A percentile compares a stretch with the other conserved stretches of the same genome.
Evolutionary conservation across 768 basidiomycete species (phyloP).

Genomic region (Boletus subparvulus): DNA sequence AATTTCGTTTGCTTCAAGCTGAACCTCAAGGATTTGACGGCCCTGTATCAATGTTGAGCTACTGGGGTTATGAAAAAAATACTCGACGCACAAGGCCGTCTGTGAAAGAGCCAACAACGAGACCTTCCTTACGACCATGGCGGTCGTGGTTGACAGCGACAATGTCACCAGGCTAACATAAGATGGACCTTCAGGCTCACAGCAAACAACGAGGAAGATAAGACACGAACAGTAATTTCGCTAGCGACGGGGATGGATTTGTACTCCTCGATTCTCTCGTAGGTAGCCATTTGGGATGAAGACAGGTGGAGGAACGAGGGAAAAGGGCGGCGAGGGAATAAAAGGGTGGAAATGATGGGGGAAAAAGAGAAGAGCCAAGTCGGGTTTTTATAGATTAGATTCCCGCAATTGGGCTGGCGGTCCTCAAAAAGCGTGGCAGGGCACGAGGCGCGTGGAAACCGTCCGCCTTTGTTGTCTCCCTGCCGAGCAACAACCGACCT

Average conservation of each 20-base stretch:
- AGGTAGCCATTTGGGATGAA: constrained; percentile 38
- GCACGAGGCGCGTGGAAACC: constrained; percentile 48
- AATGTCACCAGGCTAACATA: constrained; percentile 68
- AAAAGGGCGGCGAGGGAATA: constrained; percentile 25
- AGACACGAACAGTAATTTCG: constrained; percentile 36
- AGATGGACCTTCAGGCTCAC: constrained; percentile 2
- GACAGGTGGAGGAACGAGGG: constrained; percentile 17
- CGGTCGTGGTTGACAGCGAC: constrained; percentile 69
- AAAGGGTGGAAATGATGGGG: constrained; percentile 26
- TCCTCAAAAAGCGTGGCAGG: constrained; percentile 42
- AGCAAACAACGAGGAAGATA: neutral
- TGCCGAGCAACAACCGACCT: constrained; percentile 9
- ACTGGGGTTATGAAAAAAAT: neutral
- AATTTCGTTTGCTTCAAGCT: constrained; percentile 66
- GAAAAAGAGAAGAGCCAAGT: constrained; percentile 20
- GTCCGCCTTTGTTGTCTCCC: constrained; percentile 16
- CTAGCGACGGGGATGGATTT: constrained; percentile 27
- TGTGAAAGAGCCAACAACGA: constrained; percentile 73
- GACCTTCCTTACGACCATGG: constrained; percentile 70
- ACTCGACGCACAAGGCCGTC: constrained; percentile 60
- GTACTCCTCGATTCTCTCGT: constrained; percentile 34
- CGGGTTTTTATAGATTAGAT: constrained; percentile 54
- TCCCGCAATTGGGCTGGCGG: constrained; percentile 20
- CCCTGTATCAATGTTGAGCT: constrained; percentile 46
- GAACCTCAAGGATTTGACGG: constrained; percentile 79